phyloP scores from a whole-genome alignment of 768 basidiomycete genomes.

The Mrakia blollopis region DNA sequence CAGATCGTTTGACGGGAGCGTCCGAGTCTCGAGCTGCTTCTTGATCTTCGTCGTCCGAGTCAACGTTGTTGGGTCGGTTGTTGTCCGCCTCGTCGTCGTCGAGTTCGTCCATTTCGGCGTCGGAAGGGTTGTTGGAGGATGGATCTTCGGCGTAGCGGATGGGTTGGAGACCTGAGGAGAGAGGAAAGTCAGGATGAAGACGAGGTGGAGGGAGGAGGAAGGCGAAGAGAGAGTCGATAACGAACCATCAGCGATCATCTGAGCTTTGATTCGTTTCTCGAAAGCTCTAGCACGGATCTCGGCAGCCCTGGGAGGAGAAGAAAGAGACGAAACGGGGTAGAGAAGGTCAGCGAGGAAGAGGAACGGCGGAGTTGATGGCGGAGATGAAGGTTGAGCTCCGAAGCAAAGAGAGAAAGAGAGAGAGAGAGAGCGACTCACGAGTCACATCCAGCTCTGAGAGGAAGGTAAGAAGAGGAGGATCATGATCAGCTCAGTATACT shows the following conservation, averaged over 20 bases:
- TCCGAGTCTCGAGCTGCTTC: background rate
- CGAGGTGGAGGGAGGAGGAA: too few relatives aligned
- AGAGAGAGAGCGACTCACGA: background rate
- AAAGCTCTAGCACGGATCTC: background rate
- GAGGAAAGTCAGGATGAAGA: too few relatives aligned
- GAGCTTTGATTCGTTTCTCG: background rate
- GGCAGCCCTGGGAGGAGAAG: background rate
- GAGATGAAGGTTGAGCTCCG: background rate
- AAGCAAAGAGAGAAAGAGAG: background rate
- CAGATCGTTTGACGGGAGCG: background rate
- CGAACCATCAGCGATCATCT: background rate
- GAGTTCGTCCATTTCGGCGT: background rate
- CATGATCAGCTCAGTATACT: too few relatives aligned
- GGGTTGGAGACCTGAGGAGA: too few relatives aligned
- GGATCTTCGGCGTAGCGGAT: too few relatives aligned
- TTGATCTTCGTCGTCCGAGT: background rate
- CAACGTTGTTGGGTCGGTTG: too few relatives aligned
- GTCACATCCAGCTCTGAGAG: background rate
- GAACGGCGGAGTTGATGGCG: background rate
- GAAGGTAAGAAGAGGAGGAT: too few relatives aligned
- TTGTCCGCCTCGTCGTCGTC: background rate
- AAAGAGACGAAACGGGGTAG: background rate
- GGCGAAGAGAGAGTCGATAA: too few relatives aligned
- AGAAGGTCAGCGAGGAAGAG: background rate
- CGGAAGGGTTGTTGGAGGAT: background rate